phyloP scores from a whole-genome alignment of 768 basidiomycete species.

The Boletus rubropictus region DNA sequence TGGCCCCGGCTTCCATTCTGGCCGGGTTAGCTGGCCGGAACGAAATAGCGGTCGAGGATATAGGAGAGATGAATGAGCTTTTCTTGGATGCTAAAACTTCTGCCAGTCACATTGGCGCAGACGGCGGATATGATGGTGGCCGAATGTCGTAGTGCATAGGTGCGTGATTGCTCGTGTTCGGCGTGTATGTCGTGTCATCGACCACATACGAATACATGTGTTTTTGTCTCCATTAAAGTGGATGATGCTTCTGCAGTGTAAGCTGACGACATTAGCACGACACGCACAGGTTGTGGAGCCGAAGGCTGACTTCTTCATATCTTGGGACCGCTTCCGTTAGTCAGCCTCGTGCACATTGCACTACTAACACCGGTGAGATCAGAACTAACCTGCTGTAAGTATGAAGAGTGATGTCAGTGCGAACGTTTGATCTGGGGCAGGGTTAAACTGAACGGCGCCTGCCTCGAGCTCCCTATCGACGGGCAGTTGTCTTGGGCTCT shows the following conservation, averaged over 20 bases:
- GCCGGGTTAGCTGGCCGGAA: slow-evolving; percentile 69
- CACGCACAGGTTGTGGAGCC: not conserved
- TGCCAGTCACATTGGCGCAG: slow-evolving; percentile 47
- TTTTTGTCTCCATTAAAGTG: not conserved
- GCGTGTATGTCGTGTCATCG: slow-evolving; percentile 4
- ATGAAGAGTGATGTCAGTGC: slow-evolving; percentile 1
- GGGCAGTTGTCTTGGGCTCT: too few species aligned
- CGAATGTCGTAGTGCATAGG: slow-evolving; percentile 24
- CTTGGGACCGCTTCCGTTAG: slow-evolving; percentile 8
- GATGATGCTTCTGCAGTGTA: not conserved
- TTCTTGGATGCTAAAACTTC: slow-evolving; percentile 92
- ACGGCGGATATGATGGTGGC: slow-evolving; percentile 32
- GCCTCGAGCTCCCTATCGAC: too few species aligned
- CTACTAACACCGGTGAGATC: slow-evolving; percentile 4
- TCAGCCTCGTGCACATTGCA: slow-evolving; percentile 4
- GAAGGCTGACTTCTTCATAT: slow-evolving; percentile 7
- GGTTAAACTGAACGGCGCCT: too few species aligned
- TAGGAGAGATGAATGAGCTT: slow-evolving; percentile 88
- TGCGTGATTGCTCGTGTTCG: slow-evolving; percentile 3
- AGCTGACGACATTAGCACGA: not conserved
- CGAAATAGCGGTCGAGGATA: slow-evolving; percentile 83
- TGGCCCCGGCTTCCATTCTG: slow-evolving; percentile 88
- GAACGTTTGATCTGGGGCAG: not conserved
- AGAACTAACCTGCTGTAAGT: not conserved
- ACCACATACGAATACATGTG: slow-evolving; percentile 8